A percentile compares a stretch with the other conserved stretches of the same genome.
Evolutionary conservation across 306 rosid species (phyloP).

Genomic region (Fragaria iinumae): DNA sequence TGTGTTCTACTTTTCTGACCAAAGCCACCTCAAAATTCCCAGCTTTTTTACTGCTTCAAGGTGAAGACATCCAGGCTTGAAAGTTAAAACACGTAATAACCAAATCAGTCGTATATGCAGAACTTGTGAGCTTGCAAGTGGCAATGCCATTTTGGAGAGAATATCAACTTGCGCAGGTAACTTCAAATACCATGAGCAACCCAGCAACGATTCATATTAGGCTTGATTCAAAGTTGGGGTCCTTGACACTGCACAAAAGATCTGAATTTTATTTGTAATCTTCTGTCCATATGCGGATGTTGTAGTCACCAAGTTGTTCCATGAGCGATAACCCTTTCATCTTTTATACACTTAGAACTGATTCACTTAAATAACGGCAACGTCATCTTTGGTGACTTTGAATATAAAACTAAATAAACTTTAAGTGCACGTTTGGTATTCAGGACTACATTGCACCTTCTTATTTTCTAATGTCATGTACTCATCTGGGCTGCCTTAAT

Average conservation of each 20-base stretch:
- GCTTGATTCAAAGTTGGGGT: neutral
- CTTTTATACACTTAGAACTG: neutral
- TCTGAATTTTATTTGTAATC: neutral
- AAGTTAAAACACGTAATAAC: neutral
- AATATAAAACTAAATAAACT: too few species aligned
- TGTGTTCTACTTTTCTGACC: neutral
- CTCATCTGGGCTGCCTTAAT: too few species aligned
- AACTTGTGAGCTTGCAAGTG: neutral
- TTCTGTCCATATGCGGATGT: neutral
- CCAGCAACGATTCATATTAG: neutral
- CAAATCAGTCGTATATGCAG: neutral
- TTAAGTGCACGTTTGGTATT: too few species aligned
- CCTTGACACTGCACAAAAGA: constrained; percentile 2
- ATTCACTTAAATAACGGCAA: too few species aligned
- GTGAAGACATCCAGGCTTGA: neutral
- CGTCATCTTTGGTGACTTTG: too few species aligned
- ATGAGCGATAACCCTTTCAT: neutral
- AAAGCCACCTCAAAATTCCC: neutral
- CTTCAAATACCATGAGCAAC: neutral
- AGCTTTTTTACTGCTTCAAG: constrained; percentile 7
- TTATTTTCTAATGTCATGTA: too few species aligned
- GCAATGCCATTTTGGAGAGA: neutral
- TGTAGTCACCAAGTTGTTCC: neutral
- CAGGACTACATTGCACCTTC: too few species aligned
- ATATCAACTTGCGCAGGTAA: constrained; percentile 3